phyloP scores from a whole-genome alignment of 1,139 yeast genomes.

The Kodamaea suecica region DNA sequence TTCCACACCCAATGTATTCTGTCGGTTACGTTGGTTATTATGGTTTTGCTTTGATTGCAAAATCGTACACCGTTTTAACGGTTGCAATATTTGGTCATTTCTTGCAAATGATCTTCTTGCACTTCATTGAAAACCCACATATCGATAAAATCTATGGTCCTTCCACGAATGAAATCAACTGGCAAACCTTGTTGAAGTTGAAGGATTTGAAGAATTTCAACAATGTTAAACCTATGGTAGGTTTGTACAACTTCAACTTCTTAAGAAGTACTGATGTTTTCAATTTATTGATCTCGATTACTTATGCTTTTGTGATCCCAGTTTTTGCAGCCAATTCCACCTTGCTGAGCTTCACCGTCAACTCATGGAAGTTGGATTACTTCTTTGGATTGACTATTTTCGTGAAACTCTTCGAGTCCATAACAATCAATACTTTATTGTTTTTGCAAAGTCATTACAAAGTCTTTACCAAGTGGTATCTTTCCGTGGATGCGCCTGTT shows the following conservation, averaged over 20 bases:
- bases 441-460: constrained; percentile 60
- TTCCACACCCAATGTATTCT: constrained; percentile 93
- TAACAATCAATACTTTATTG: constrained; percentile 52
- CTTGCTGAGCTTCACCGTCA: constrained; percentile 4
- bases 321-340: constrained; percentile 30
- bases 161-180: constrained; percentile 37
- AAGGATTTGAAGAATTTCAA: constrained; percentile 46
- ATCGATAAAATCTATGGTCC: constrained; percentile 75
- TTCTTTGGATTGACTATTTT: constrained; percentile 49
- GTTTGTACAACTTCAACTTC: constrained; percentile 60
- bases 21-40: constrained; percentile 88
- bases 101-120: constrained; percentile 73
- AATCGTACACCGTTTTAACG: constrained; percentile 67
- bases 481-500: constrained; percentile 65
- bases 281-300: constrained; percentile 46
- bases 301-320: constrained; percentile 48
- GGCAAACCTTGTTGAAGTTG: constrained; percentile 34
- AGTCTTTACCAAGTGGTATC: constrained; percentile 63
- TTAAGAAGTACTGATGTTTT: constrained; percentile 65
- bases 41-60: constrained; percentile 76
- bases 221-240: constrained; percentile 55
- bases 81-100: constrained; percentile 78
- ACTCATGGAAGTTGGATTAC: constrained; percentile 8
- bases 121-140: constrained; percentile 82
- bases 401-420: constrained; percentile 52